phyloP scores from a whole-genome alignment of 306 rosid species.

The Casuarina cunninghamiana region DNA sequence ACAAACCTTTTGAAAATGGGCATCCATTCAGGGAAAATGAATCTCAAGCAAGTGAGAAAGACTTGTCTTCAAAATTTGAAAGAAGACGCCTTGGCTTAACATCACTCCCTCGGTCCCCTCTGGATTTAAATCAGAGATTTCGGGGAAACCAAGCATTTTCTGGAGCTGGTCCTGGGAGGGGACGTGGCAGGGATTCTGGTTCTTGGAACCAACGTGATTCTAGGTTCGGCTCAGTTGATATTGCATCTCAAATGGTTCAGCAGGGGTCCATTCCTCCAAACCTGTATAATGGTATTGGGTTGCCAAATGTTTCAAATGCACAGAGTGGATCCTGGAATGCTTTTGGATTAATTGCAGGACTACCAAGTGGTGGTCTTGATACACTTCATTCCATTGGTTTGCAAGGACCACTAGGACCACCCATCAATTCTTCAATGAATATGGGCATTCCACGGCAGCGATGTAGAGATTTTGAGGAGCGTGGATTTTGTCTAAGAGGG shows the following conservation, averaged over 20 bases:
- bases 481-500: constrained; percentile 98
- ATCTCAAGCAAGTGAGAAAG: constrained; percentile 66
- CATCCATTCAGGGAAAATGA: constrained; percentile 74
- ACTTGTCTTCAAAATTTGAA: constrained; percentile 60
- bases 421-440: constrained; percentile 76
- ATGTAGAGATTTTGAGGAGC: constrained; percentile 99
- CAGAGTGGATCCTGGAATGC: constrained; percentile 86
- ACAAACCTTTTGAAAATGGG: constrained; percentile 68
- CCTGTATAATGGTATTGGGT: constrained; percentile 73
- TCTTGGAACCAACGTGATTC: constrained; percentile 81
- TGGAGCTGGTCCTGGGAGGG: constrained; percentile 69
- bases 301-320: constrained; percentile 80
- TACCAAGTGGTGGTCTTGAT: constrained; percentile 86
- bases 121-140: constrained; percentile 69
- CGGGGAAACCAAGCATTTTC: constrained; percentile 60
- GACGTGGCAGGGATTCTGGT: constrained; percentile 90
- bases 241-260: constrained; percentile 82
- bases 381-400: constrained; percentile 80
- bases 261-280: constrained; percentile 74
- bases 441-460: constrained; percentile 79
- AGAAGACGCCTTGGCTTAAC: constrained; percentile 68
- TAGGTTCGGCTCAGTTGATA: constrained; percentile 74
- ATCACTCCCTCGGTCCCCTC: constrained; percentile 53
- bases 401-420: constrained; percentile 82
- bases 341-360: constrained; percentile 76